Base-by-base conservation (phyloP, 148 eudicot genomes). In the Camellia lanceoleosa region DNA sequence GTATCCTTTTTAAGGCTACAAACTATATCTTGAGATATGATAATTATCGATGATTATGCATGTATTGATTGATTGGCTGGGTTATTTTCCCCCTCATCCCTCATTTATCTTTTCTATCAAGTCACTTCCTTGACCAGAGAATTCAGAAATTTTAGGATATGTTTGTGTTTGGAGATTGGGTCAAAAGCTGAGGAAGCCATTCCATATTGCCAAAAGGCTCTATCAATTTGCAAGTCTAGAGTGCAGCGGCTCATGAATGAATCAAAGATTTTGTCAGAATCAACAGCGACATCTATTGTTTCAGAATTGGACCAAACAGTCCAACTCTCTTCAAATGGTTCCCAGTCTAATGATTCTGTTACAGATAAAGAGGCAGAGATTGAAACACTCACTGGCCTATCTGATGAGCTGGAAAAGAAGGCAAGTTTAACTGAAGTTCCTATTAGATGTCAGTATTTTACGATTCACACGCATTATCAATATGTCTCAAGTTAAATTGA, bases 151-250 rank as follows among this genome's bases (percentile, higher is more conserved):
- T 94, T 93, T 80, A 92, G 98, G 85, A 94, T 96, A 66, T 92
- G 98, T 84, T 78, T 96, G 79, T 90, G 95, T 76, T 81, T 96
- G 63, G 97, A 96, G 87, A 84, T 91, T 82, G 97, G 98, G 71
- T 91, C 91, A 74, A 92, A 84, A 83, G 87, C 91, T 71, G 78
- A 90, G 78, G 97, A 94, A 83, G 98, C 99, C 80, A 90, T 92
- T 68, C 97, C 97, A 4, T 94, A 94, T 79, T 96, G 98, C 80
- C 77, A 96, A 83, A 96, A 87, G 85, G 97, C 98, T 78, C 79
- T 94, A 74, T 91, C 93, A 13, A 75, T 90, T 73, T 96, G 97
- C 86, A 94, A 92, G 85, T 88, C 93, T 30, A 82, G 98, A 79
- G 76, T 91, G 82, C 89, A 92, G 78, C 91, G 98, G 65, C 89